Percentiles rank a stretch among this genome's conserved stretches.
phyloP scores from a whole-genome alignment of 1,139 yeast species.

The Hemisphaericaspora xylofermentans region DNA sequence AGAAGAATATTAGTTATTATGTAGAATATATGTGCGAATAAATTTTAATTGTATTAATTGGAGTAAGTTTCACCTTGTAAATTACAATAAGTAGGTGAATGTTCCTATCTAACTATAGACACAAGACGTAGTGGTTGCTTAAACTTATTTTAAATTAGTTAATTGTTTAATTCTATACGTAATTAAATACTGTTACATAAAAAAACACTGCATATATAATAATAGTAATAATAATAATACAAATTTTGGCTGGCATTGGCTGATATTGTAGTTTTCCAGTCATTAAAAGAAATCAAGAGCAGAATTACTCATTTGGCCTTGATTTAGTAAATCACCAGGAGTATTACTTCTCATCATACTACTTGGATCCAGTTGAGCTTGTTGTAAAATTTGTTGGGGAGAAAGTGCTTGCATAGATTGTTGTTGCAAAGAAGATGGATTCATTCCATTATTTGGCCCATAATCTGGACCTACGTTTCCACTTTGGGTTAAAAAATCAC shows the following conservation, averaged over 20 bases:
- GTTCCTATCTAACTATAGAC: too few relatives aligned
- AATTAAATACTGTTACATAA: slow-evolving; percentile 3
- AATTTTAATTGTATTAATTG: not conserved
- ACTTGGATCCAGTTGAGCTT: slow-evolving; percentile 18
- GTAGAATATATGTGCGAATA: not conserved
- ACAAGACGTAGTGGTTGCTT: too few relatives aligned
- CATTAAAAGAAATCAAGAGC: slow-evolving; percentile 20
- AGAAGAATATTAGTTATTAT: not conserved
- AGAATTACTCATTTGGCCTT: slow-evolving; percentile 6
- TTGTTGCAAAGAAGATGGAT: slow-evolving; percentile 6
- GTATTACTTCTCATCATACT: slow-evolving; percentile 1
- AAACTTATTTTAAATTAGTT: not conserved
- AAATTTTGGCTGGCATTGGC: too few relatives aligned
- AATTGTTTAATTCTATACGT: not conserved
- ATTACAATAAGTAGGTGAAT: too few relatives aligned
- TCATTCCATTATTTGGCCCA: slow-evolving; percentile 8
- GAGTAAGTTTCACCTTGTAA: not conserved
- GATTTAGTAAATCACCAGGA: slow-evolving; percentile 5
- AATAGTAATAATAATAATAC: too few relatives aligned
- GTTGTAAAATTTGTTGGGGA: slow-evolving; percentile 42
- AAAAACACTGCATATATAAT: slow-evolving; percentile 5
- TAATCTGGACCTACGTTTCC: slow-evolving; percentile 4
- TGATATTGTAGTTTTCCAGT: too few relatives aligned
- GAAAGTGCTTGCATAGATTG: slow-evolving; percentile 25
- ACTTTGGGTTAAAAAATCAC: slow-evolving; percentile 4